These are phyloP conservation scores for Irpex sp. DNA, from an alignment of 1,284 basidiomycete genomes.

Conservation along the genomic window DNA sequence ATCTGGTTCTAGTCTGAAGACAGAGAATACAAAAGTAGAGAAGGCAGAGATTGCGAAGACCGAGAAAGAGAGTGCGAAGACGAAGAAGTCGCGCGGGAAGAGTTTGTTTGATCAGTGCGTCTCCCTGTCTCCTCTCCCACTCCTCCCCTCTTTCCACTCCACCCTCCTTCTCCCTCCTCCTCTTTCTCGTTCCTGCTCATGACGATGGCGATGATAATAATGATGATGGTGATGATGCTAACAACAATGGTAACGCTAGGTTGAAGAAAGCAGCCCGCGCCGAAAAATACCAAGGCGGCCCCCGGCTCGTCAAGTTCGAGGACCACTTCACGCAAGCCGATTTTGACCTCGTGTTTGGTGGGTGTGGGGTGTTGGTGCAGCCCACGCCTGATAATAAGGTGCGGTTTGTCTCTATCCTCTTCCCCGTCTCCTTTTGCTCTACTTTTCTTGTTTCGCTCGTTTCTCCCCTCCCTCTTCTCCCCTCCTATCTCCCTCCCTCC, in stretches of 20 bases:
- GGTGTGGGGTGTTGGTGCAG: constrained; percentile 6
- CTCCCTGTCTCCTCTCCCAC: too few relatives aligned
- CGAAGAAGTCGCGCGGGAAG: constrained; percentile 34
- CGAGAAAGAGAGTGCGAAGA: constrained; percentile 27
- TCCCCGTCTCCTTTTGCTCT: too few relatives aligned
- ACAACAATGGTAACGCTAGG: not conserved
- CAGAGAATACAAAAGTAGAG: too few relatives aligned
- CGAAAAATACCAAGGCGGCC: constrained; percentile 38
- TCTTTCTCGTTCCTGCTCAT: too few relatives aligned
- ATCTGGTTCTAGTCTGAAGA: constrained; percentile 15
- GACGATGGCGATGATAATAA: too few relatives aligned
- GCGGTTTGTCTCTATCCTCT: too few relatives aligned
- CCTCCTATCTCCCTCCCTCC: too few relatives aligned
- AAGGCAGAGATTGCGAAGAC: too few relatives aligned
- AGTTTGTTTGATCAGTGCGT: constrained; percentile 36
- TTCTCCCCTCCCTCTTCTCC: too few relatives aligned
- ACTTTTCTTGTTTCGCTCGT: too few relatives aligned
- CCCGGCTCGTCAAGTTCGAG: constrained; percentile 9
- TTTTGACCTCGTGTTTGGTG: constrained; percentile 8
- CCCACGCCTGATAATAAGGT: constrained; percentile 8
- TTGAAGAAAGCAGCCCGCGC: constrained; percentile 41
- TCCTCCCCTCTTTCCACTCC: too few relatives aligned
- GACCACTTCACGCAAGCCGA: constrained; percentile 9
- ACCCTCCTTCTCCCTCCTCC: not conserved
- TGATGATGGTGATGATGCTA: too few relatives aligned